A percentile compares a stretch with the other conserved stretches of the same genome.
Conservation (phyloP, 371 early-diverging fungal species). For the Syncephalastrum monosporum region DNA sequence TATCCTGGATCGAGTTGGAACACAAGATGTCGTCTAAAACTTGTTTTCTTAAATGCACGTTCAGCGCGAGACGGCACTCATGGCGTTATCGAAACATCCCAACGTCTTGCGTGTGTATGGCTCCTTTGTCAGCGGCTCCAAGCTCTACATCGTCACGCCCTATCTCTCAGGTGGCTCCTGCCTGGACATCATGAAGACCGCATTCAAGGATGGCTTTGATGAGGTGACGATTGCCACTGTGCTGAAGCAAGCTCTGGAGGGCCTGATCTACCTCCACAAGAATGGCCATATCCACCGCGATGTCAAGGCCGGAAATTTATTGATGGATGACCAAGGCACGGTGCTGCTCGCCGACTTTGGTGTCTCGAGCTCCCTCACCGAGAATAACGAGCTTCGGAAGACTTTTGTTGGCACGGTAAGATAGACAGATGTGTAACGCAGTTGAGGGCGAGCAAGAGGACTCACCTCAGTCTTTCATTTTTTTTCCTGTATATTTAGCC, state of each 20-base stretch:
- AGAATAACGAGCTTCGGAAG: slow-evolving; percentile 71
- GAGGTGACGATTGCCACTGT: slow-evolving; percentile 81
- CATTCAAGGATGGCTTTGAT: slow-evolving; percentile 79
- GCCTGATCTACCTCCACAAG: slow-evolving; percentile 84
- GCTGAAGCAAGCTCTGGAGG: slow-evolving; percentile 79
- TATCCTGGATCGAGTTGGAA: too few species aligned
- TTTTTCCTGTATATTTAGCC: slow-evolving; percentile 33
- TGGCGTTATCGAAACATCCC: slow-evolving; percentile 84
- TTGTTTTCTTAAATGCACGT: not conserved
- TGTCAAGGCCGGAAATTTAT: slow-evolving; percentile 86
- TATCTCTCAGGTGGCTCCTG: slow-evolving; percentile 84
- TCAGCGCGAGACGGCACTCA: slow-evolving; percentile 83
- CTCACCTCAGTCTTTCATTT: not conserved
- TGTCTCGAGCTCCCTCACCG: slow-evolving; percentile 75
- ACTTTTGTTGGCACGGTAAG: slow-evolving; percentile 62
- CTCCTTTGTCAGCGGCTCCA: slow-evolving; percentile 77
- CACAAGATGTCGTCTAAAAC: too few species aligned
- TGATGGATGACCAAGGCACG: slow-evolving; percentile 79
- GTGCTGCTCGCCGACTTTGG: slow-evolving; percentile 92
- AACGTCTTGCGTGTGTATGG: slow-evolving; percentile 83
- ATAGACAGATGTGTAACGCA: not conserved
- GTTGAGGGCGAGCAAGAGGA: not conserved
- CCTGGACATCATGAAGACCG: slow-evolving; percentile 85
- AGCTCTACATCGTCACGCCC: slow-evolving; percentile 83
- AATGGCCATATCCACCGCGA: slow-evolving; percentile 90